phyloP scores from a whole-genome alignment of 192 early-diverging fungal species.

The Rhizophagus prolifer region DNA sequence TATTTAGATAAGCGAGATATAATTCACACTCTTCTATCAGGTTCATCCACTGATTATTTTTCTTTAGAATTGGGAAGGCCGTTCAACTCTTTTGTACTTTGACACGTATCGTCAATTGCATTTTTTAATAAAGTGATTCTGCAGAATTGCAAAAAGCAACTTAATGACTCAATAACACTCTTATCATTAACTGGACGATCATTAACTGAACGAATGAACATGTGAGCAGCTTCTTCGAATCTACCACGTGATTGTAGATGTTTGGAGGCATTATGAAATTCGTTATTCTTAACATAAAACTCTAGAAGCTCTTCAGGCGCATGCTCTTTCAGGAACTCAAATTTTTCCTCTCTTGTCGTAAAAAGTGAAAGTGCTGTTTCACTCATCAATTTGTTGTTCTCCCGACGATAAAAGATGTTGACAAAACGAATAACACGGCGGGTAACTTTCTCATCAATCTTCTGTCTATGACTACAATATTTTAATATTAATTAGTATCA shows the following conservation, averaged over 20 bases:
- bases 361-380: no score
- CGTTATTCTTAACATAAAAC: no score
- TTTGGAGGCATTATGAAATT: neutral
- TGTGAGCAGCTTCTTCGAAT: conserved; percentile 3
- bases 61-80: neutral
- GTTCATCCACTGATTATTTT: neutral
- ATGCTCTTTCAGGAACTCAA: no score
- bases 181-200: neutral
- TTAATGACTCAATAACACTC: neutral
- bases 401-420: neutral
- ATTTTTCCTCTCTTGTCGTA: no score
- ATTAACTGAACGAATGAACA: neutral
- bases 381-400: no score
- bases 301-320: neutral
- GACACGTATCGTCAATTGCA: neutral
- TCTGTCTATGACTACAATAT: neutral
- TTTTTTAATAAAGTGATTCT: conserved; percentile 9
- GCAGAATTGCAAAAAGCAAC: neutral
- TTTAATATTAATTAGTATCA: neutral
- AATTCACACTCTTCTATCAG: neutral
- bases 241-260: neutral
- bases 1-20: conserved; percentile 15
- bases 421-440: neutral
- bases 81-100: no score
- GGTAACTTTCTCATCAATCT: conserved; percentile 1